Evolutionary conservation across 495 filamentous ascomycete species (phyloP), one percentile per base, ranked within the genome.

Genomic region (Ascodesmis nigricans): DNA sequence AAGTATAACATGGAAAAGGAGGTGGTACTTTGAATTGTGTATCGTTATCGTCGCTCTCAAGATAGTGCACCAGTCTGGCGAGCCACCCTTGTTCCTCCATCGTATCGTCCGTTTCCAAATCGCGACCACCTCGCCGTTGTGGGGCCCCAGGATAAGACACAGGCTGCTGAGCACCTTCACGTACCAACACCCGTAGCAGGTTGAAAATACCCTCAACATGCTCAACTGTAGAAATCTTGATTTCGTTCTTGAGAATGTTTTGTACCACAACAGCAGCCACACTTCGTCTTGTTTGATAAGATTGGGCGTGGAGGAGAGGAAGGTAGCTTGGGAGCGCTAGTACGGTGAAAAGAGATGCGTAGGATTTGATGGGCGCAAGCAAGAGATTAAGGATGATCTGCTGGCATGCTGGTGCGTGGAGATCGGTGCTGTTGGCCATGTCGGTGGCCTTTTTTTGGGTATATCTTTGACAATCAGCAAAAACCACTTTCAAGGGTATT

Each of bases 11-110:
- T 19, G 14, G 5, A 6, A 20, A 28, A 14, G 20, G 27, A 11
- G 5, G 5, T 21, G 45, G 23, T 55, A 70, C 67, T 59, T 82
- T 80, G 56, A 90, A 78, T 50, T 97, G 87, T 0, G 76, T 90
- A 45, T 90, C 82, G 46, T 97, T 95, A 48, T 83, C 66, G 15
- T 76, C 60, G 9, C 68, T 73, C 39, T 81, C 60, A 20, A 97
- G 68, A 20, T 95, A 60, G 56, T 97, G 90, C 14, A 92, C 69
- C 36, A 97, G 66, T 47, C 90, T 65, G 26, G 90, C 87, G 31
- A 97, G 60, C 75, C 81, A 91, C 22, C 87, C 87, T 63, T 97
- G 87, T 55, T 95, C 87, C 54, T 93, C 83, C 40, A 95, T 69
- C 0, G 84, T 93, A 55, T 97, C 87, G 25, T 95, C 90, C 1